phyloP scores from a whole-genome alignment of 768 basidiomycete species.

The Psilocybe sp. region DNA sequence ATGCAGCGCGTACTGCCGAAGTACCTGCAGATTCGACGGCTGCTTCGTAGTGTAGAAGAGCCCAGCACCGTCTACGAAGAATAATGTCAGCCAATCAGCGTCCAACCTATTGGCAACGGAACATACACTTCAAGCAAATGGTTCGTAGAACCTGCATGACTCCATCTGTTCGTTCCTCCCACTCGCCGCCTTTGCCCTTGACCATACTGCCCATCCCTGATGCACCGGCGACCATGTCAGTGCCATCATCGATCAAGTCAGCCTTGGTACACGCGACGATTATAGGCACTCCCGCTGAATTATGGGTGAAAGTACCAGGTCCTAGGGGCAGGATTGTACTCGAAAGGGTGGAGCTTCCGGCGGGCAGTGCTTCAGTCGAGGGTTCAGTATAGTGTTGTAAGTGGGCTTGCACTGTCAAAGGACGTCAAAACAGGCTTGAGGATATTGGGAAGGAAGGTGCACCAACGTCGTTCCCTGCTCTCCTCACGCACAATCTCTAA shows the following conservation, averaged over 20 bases:
- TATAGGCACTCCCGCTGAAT: constrained; percentile 81
- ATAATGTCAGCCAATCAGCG: background rate
- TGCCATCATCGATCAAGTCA: constrained; percentile 84
- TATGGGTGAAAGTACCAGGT: constrained; percentile 83
- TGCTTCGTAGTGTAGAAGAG: constrained; percentile 89
- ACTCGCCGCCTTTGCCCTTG: constrained; percentile 86
- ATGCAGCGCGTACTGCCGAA: constrained; percentile 85
- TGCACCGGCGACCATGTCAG: constrained; percentile 68
- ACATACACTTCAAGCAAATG: constrained; percentile 88
- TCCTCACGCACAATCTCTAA: constrained; percentile 77
- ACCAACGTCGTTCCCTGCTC: constrained; percentile 77
- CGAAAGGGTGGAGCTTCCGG: constrained; percentile 56
- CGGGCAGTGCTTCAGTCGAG: constrained; percentile 59
- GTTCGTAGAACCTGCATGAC: constrained; percentile 94
- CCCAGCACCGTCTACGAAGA: constrained; percentile 74
- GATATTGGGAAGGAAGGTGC: background rate
- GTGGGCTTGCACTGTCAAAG: constrained; percentile 72
- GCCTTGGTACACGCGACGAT: constrained; percentile 91
- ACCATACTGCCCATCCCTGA: constrained; percentile 89
- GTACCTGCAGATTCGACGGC: constrained; percentile 67
- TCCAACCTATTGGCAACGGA: background rate
- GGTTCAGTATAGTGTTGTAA: constrained; percentile 90
- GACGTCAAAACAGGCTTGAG: constrained; percentile 4
- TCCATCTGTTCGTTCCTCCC: constrained; percentile 95
- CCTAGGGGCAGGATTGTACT: constrained; percentile 80